These are phyloP conservation scores for Zasmidium citrigriseum DNA, from an alignment of 2,329 filamentous ascomycete genomes.

Conservation along the genomic window DNA sequence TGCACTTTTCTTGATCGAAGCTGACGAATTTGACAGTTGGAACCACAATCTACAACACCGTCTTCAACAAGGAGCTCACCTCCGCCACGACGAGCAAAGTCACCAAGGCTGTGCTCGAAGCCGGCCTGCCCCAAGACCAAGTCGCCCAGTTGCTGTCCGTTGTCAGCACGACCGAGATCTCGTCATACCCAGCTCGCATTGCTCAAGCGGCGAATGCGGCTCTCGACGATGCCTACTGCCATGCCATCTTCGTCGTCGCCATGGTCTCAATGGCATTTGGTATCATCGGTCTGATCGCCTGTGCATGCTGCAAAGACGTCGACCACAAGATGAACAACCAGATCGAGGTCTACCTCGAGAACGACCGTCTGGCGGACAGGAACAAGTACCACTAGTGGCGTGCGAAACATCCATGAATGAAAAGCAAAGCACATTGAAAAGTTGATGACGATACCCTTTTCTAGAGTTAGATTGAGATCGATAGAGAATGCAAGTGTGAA, in stretches of 20 bases:
- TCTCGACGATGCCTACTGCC: slow-evolving; percentile 12
- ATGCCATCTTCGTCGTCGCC: slow-evolving; percentile 20
- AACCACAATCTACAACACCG: slow-evolving; percentile 20
- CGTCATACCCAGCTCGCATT: slow-evolving; percentile 9
- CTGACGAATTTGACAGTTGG: slow-evolving; percentile 4
- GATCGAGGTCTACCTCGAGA: slow-evolving; percentile 35
- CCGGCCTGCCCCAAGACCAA: slow-evolving; percentile 15
- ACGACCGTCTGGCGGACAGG: slow-evolving; percentile 22
- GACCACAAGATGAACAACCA: slow-evolving; percentile 26
- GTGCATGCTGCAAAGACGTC: slow-evolving; percentile 24
- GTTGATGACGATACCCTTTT: too few species aligned
- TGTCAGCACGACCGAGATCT: slow-evolving; percentile 7
- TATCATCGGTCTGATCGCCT: slow-evolving; percentile 22
- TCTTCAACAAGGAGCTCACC: slow-evolving; percentile 20
- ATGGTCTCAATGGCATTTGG: slow-evolving; percentile 25
- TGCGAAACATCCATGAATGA: background rate
- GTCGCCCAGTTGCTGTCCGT: slow-evolving; percentile 10
- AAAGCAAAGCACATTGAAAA: too few species aligned
- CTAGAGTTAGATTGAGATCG: background rate
- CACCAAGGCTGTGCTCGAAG: slow-evolving; percentile 17
- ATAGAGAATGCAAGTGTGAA: background rate
- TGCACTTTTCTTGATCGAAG: background rate
- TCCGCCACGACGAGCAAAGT: slow-evolving; percentile 10
- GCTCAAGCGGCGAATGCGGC: slow-evolving; percentile 12
- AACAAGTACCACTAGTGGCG: slow-evolving; percentile 21